phyloP scores from a whole-genome alignment of 1,284 basidiomycete genomes.

The Flammula alnicola region DNA sequence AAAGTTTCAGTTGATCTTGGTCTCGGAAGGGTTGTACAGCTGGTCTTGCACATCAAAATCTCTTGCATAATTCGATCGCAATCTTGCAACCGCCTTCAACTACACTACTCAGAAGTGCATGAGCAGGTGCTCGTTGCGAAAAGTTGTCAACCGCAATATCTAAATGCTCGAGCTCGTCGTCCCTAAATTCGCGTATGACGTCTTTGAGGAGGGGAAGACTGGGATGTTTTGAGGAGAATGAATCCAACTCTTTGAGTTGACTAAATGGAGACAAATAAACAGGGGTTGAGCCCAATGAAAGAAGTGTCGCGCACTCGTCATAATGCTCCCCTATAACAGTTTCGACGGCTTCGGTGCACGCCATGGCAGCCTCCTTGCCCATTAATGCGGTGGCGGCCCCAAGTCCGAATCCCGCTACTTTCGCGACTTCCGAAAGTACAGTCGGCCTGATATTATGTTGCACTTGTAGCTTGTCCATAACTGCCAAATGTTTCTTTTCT shows the following conservation, averaged over 20 bases:
- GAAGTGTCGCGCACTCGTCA: slow-evolving; percentile 78
- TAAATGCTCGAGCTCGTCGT: slow-evolving; percentile 94
- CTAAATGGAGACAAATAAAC: slow-evolving; percentile 41
- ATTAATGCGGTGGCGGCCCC: slow-evolving; percentile 87
- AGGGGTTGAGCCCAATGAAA: background rate
- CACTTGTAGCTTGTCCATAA: slow-evolving; percentile 83
- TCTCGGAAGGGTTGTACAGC: too few species aligned
- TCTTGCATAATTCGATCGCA: slow-evolving; percentile 89
- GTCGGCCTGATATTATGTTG: slow-evolving; percentile 91
- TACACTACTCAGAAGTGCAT: slow-evolving; percentile 86
- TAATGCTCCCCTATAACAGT: slow-evolving; percentile 98
- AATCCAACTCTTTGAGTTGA: slow-evolving; percentile 74
- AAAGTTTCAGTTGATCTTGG: too few species aligned
- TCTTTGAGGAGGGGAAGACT: slow-evolving; percentile 79
- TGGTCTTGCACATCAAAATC: slow-evolving; percentile 52
- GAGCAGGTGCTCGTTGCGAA: slow-evolving; percentile 90
- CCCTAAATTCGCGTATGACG: slow-evolving; percentile 86
- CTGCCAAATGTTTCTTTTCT: slow-evolving; percentile 89
- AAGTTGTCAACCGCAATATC: slow-evolving; percentile 91
- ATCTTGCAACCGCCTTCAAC: slow-evolving; percentile 87
- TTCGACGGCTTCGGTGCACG: slow-evolving; percentile 97
- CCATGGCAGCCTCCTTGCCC: slow-evolving; percentile 96
- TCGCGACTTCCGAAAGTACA: slow-evolving; percentile 81
- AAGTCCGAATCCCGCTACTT: slow-evolving; percentile 83
- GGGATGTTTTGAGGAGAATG: slow-evolving; percentile 68